Conservation (phyloP, 148 eudicot genomes). For the Arbutus unedo region DNA sequence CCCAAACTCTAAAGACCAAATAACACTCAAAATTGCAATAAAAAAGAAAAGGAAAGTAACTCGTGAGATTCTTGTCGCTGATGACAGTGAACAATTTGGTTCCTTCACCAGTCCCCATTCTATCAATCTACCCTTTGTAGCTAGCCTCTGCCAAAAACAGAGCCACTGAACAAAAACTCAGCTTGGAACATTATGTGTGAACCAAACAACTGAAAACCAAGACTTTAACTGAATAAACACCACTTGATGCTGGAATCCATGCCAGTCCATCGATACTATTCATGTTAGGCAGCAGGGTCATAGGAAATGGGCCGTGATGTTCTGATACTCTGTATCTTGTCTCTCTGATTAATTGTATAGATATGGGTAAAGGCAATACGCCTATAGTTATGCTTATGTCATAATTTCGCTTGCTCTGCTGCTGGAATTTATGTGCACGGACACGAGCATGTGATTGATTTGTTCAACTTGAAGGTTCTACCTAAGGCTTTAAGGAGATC, state of each 20-base stretch:
- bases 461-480: background rate
- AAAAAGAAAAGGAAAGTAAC: background rate
- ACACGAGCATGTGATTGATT: background rate
- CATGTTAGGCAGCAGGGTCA: background rate
- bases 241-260: background rate
- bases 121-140: background rate
- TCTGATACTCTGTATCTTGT: background rate
- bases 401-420: background rate
- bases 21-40: background rate
- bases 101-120: background rate
- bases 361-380: background rate
- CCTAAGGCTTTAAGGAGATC: background rate
- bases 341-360: background rate
- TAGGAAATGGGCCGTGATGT: background rate
- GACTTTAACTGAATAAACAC: background rate
- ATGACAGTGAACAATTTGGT: background rate
- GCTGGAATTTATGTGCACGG: background rate
- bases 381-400: background rate
- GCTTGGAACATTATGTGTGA: background rate
- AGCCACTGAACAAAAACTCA: background rate
- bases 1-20: background rate
- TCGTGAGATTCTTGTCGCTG: background rate
- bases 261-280: background rate
- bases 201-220: background rate
- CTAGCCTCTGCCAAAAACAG: background rate